Percentiles rank a stretch among this genome's conserved stretches.
phyloP scores from a whole-genome alignment of 805 yeast species.

The Torulaspora quercuum region DNA sequence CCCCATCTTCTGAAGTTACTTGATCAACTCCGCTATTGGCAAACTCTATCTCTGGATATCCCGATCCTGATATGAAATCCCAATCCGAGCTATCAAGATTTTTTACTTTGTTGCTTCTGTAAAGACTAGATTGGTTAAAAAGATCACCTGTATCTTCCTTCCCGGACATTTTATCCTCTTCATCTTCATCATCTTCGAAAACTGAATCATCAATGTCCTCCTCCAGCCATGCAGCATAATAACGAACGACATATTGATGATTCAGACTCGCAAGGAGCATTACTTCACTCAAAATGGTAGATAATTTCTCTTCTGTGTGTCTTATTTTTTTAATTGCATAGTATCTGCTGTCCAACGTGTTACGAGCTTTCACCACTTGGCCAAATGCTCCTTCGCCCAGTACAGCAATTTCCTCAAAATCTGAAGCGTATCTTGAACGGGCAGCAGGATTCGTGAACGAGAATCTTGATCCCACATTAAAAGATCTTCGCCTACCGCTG shows the following conservation, averaged over 20 bases:
- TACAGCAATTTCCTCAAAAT: slow-evolving; percentile 89
- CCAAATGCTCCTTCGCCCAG: slow-evolving; percentile 97
- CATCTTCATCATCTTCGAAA: slow-evolving; percentile 35
- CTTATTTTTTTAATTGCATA: slow-evolving; percentile 92
- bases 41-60: slow-evolving; percentile 54
- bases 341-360: slow-evolving; percentile 87
- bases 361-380: slow-evolving; percentile 95
- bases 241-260: slow-evolving; percentile 93
- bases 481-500: slow-evolving; percentile 39
- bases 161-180: slow-evolving; percentile 21
- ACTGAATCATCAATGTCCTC: slow-evolving; percentile 51
- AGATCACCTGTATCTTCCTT: slow-evolving; percentile 17
- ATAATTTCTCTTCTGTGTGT: slow-evolving; percentile 74
- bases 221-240: slow-evolving; percentile 97
- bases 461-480: slow-evolving; percentile 40
- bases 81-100: slow-evolving; percentile 38
- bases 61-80: slow-evolving; percentile 61
- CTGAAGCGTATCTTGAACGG: slow-evolving; percentile 78
- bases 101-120: slow-evolving; percentile 31
- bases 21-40: slow-evolving; percentile 37
- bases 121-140: slow-evolving; percentile 32
- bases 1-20: slow-evolving; percentile 22
- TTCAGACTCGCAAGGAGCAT: slow-evolving; percentile 86
- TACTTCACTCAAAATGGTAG: slow-evolving; percentile 84
- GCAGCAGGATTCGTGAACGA: slow-evolving; percentile 32